Evolutionary conservation across 2,329 filamentous ascomycete genomes (phyloP), one percentile per base, ranked within the genome.

Genomic region (Xylariales sp.): DNA sequence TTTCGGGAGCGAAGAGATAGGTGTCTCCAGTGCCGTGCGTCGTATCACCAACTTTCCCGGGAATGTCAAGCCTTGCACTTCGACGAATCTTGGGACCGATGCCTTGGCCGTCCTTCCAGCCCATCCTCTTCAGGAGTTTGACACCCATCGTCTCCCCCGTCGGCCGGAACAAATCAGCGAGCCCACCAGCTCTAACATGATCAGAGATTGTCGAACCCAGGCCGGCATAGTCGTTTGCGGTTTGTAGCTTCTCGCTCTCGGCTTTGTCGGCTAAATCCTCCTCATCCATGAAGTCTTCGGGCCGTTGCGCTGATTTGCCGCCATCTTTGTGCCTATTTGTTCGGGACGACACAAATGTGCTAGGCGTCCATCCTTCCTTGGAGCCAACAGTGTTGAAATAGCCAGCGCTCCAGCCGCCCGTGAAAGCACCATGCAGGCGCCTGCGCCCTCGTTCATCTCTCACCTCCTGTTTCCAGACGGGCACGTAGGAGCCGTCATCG

Each of bases 371-470:
- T 67, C 93, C 93, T 71, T 98, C 91, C 63, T 97, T 97, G 40
- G 91, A 96, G 37, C 93, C 93, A 50, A 97, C 93, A 5, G 90
- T 95, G 60, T 98, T 98, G 67, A 93, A 97, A 65, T 97, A 96
- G 50, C 93, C 93, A 69, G 93, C 93, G 69, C 89, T 96, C 68
- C 86, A 98, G 20, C 93, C 93, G 51, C 93, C 93, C 2, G 89
- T 96, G 57, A 98, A 98, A 45, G 93, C 93, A 46, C 93, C 93
- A 62, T 98, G 93, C 4, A 98, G 73, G 38, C 93, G 80, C 63
- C 94, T 91, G 51, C 90, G 75, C 13, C 93, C 93, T 48, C 82
- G 82, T 57, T 96, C 93, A 63, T 98, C 93, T 42, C 85, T 86
- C 59, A 95, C 90, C 58, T 96, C 91, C 69, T 98, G 93, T 67